Base-by-base conservation (phyloP, 2,329 filamentous ascomycete genomes). In the Colletotrichum siamense region DNA sequence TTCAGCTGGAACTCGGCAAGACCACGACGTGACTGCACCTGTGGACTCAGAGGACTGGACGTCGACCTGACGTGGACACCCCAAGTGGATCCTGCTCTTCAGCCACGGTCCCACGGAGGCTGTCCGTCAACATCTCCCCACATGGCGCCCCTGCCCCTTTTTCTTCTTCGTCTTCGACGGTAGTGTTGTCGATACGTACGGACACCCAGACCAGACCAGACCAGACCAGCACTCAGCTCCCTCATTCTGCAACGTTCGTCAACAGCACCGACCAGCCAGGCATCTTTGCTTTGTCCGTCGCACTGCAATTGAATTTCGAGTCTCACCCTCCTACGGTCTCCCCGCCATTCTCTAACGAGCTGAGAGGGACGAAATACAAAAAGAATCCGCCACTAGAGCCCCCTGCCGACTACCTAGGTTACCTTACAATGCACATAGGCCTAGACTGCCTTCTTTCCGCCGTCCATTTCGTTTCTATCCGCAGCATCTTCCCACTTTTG, bases 191-290 rank as follows among this genome's bases (percentile, higher is more conserved):
- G 55, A 62, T 61, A 12, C 57, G 26, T 28, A 12, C 57, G 30
- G 24, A 28, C 30, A 30, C 18, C 26, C 26, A 30, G 10, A 34
- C 57, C 61, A 15, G 10, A 34, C 57, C 32, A 34, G 8, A 32
- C 57, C 32, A 36, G 22, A 39, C 26, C 36, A 44, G 9, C 39
- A 66, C 22, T 36, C 16, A 28, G 63, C 62, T 36, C 32, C n/a
- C 34, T 75, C 36, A 66, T 72, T 64, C 63, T 76, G 73, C 69
- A 73, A 75, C 73, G 62, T 72, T 75, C 59, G 61, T 66, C 68
- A 73, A 73, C 69, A 68, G 63, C 69, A 66, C 67, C 61, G 59
- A 61, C 72, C 59, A 66, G 30, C 59, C 26, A 15, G 10, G 9
- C 39, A 4, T 72, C 24, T 13, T 49, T 66, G 73, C 73, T 76